phyloP scores from a whole-genome alignment of 208 protist species.

The Leishmania mexicana region DNA sequence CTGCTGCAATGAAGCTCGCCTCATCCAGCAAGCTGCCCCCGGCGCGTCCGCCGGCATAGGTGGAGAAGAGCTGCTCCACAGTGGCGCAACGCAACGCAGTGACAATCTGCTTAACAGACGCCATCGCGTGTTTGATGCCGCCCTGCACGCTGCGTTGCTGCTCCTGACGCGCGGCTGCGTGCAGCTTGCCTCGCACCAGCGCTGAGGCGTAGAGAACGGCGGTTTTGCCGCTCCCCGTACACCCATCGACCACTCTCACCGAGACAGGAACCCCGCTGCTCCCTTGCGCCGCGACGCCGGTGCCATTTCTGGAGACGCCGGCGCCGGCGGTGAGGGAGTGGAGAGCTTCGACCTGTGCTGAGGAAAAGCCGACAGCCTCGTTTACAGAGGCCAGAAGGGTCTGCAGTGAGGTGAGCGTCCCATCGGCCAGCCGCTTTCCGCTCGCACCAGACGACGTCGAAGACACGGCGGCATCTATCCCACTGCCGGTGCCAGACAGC shows the following conservation, averaged over 20 bases:
- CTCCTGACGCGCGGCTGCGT: constrained; percentile 53
- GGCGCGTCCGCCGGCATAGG: constrained; percentile 1
- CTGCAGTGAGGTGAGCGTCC: constrained; percentile 19
- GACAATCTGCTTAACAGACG: constrained; percentile 27
- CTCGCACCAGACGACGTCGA: background rate
- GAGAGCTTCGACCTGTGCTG: constrained; percentile 76
- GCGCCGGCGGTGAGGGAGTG: constrained; percentile 36
- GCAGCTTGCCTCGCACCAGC: constrained; percentile 53
- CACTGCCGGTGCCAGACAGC: constrained; percentile 17
- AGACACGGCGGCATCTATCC: background rate
- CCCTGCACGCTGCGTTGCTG: constrained; percentile 54
- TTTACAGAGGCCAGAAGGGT: constrained; percentile 23
- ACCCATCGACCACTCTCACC: constrained; percentile 56
- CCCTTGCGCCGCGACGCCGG: constrained; percentile 5
- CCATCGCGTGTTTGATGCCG: constrained; percentile 40
- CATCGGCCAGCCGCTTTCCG: background rate
- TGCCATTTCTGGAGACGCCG: background rate
- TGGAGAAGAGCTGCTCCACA: constrained; percentile 20
- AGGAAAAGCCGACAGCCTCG: constrained; percentile 43
- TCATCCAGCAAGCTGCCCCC: constrained; percentile 47
- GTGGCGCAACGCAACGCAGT: constrained; percentile 19
- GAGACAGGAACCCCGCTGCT: constrained; percentile 14
- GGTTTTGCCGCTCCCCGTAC: constrained; percentile 77
- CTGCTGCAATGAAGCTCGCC: constrained; percentile 17
- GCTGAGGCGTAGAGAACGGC: constrained; percentile 61